Evolutionary conservation across 257 asterid genomes (phyloP).

Genomic region (Nicotiana paniculata): DNA sequence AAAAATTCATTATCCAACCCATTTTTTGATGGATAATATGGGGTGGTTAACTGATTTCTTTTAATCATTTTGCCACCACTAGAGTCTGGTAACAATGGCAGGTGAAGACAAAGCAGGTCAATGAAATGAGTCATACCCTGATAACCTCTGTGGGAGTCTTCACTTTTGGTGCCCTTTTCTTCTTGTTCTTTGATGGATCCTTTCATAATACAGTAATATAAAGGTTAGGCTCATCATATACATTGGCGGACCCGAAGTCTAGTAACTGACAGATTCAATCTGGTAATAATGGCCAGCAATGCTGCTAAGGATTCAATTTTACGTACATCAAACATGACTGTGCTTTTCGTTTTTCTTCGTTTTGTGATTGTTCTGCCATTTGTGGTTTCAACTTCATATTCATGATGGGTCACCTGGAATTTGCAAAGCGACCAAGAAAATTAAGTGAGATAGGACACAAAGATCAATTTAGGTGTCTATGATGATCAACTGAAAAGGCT

Average conservation of each 20-base stretch:
- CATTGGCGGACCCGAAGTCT: background rate
- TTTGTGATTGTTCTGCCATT: conserved; percentile 87
- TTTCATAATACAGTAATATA: conserved; percentile 22
- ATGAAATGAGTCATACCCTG: conserved; percentile 41
- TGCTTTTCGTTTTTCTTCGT: conserved; percentile 75
- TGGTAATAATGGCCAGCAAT: background rate
- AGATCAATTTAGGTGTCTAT: background rate
- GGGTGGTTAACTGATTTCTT: too few species aligned
- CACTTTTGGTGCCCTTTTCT: conserved; percentile 54
- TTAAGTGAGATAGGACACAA: conserved; percentile 2
- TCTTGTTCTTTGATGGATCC: conserved; percentile 71
- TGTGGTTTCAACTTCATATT: conserved; percentile 91
- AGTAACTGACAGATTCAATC: background rate
- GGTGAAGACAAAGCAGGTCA: background rate
- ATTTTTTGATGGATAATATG: too few species aligned
- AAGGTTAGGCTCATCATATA: background rate
- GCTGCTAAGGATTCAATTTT: background rate
- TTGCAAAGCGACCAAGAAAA: conserved; percentile 8
- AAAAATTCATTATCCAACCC: too few species aligned
- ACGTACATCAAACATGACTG: conserved; percentile 93
- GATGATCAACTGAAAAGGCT: background rate
- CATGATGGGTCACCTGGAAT: conserved; percentile 80
- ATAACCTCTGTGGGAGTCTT: conserved; percentile 50
- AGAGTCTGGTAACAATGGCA: background rate
- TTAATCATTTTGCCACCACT: too few species aligned